Evolutionary conservation across 805 yeast genomes (phyloP), one percentile per base, ranked within the genome.

Genomic region (Hanseniaspora occidentalis): DNA sequence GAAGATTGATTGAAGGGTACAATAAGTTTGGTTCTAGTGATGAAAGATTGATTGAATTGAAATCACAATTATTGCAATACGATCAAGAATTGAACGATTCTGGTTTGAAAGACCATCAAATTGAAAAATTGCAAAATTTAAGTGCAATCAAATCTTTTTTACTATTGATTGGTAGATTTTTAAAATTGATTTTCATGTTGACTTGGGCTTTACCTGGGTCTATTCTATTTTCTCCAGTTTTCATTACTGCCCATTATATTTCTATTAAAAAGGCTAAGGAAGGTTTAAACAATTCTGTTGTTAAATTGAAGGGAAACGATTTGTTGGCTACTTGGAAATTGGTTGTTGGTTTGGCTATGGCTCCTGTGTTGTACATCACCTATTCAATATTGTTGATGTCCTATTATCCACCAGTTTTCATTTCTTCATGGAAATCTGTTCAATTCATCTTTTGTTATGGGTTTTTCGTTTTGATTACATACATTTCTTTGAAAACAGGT

Each of bases 311-410:
- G 53, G 98, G 95, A 14, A 80, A 77, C 43, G 98, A 92, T 59
- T 96, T 92, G 20, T 73, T 92, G 44, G 97, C 97, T 2, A 88
- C 97, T 1, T 92, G 98, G 98, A 92, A 92, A 60, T 79, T 92
- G 36, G 66, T 92, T 47, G 85, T 89, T 31, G 77, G 88, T 25
- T 72, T 92, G 73, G 94, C 89, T 4, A 63, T 84, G 40, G 94
- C 96, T 0, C 98, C 98, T 2, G 57, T 84, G 33, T 64, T 92
- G 22, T 92, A 89, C 65, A 74, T 77, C 27, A 66, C 82, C 43
- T 92, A 92, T 61, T 85, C 96, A 0, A 56, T 72, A 3, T 47
- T 82, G 13, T 79, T 84, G 17, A 51, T 65, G 2, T 61, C 57
- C 41, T 48, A 61, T 24, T 43, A 18, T 27, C 46, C 10, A 42